Evolutionary conservation across 129 eudicot genomes (phyloP).

Genomic region (Artemisia annua): DNA sequence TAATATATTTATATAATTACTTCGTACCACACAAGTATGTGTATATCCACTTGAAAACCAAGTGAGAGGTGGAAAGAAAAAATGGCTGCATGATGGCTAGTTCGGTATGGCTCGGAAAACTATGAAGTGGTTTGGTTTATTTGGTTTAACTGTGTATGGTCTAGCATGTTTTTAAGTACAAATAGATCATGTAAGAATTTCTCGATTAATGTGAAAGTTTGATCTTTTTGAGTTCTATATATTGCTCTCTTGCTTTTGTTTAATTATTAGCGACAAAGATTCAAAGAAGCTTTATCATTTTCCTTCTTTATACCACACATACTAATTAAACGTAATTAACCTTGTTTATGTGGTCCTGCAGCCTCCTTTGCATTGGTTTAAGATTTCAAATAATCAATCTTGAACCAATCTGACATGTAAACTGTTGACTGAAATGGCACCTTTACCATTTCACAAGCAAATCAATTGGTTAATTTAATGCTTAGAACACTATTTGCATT

Average conservation of each 20-base stretch:
- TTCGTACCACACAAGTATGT: not conserved
- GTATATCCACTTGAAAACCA: not conserved
- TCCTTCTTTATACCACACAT: constrained; percentile 32
- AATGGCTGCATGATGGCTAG: constrained; percentile 20
- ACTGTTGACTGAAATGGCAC: too few species aligned
- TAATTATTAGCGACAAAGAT: constrained; percentile 27
- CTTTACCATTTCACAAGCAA: too few species aligned
- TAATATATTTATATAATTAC: too few species aligned
- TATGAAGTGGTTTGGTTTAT: constrained; percentile 35
- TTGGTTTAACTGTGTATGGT: constrained; percentile 33
- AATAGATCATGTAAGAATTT: constrained; percentile 32
- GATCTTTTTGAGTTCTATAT: constrained; percentile 28
- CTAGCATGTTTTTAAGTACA: constrained; percentile 23
- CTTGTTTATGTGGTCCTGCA: constrained; percentile 20
- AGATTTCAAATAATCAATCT: constrained; percentile 6
- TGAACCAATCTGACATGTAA: not conserved
- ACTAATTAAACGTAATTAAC: constrained; percentile 1
- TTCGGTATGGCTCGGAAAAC: constrained; percentile 34
- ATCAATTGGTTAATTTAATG: too few species aligned
- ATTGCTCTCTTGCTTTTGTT: constrained; percentile 35
- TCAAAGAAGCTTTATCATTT: constrained; percentile 29
- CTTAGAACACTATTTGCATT: too few species aligned
- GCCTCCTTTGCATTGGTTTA: constrained; percentile 11
- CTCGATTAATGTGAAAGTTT: constrained; percentile 34
- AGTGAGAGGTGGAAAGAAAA: constrained; percentile 11